A percentile compares a stretch with the other conserved stretches of the same genome.
Evolutionary conservation across 345 rosid genomes (phyloP).

Genomic region (Lepidium aucheri): DNA sequence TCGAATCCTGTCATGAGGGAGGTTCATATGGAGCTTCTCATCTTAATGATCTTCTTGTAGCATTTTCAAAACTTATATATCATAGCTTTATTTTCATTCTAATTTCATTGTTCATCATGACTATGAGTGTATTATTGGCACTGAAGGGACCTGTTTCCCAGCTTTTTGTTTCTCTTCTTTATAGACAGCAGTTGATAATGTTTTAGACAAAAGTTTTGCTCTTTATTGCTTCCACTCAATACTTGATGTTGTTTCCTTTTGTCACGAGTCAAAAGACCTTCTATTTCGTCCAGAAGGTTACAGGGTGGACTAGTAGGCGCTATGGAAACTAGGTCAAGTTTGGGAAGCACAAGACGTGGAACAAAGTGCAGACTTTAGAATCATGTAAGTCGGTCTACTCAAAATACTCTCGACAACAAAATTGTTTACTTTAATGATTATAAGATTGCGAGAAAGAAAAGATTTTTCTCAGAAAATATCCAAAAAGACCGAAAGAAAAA

Average conservation of each 20-base stretch:
- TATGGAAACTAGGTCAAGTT: conserved; percentile 21
- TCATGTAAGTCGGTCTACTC: conserved; percentile 27
- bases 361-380: conserved; percentile 24
- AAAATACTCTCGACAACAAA: conserved; percentile 12
- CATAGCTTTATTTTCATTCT: conserved; percentile 14
- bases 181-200: background rate
- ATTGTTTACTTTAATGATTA: conserved; percentile 23
- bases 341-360: conserved; percentile 25
- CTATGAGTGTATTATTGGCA: conserved; percentile 22
- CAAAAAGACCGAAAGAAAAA: background rate
- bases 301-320: background rate
- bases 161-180: conserved; percentile 16
- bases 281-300: background rate
- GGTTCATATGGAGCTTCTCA: background rate
- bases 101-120: conserved; percentile 17
- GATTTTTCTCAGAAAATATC: background rate
- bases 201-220: background rate
- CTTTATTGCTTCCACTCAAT: background rate
- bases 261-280: background rate
- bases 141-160: conserved; percentile 3
- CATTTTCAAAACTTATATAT: conserved; percentile 13
- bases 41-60: conserved; percentile 20
- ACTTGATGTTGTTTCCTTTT: background rate
- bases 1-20: background rate
- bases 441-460: conserved; percentile 6